Conservation (phyloP, 306 rosid genomes). For the Prunus armeniaca region DNA sequence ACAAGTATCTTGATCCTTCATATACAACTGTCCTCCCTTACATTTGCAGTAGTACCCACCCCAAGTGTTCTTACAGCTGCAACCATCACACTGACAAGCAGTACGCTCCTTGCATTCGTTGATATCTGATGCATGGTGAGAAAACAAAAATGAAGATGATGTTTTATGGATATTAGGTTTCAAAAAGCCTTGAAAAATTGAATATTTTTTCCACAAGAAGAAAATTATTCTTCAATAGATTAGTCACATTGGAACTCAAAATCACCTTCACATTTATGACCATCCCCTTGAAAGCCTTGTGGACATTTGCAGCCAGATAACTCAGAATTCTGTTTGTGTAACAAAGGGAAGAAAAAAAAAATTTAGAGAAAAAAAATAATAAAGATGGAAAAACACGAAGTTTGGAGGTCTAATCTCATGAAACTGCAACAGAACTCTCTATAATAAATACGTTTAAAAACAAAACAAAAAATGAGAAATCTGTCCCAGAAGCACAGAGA, state of each 20-base stretch:
- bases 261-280: slow-evolving; percentile 69
- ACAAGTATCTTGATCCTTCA: slow-evolving; percentile 51
- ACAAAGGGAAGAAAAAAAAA: neutral
- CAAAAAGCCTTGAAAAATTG: neutral
- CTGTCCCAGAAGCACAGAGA: neutral
- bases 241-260: slow-evolving; percentile 12
- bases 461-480: neutral
- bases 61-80: slow-evolving; percentile 57
- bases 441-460: neutral
- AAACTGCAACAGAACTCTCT: neutral
- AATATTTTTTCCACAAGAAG: neutral
- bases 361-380: slow-evolving; percentile 18
- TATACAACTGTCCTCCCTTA: slow-evolving; percentile 36
- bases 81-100: slow-evolving; percentile 51
- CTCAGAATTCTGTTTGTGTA: slow-evolving; percentile 45
- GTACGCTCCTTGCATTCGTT: slow-evolving; percentile 44
- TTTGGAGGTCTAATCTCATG: neutral
- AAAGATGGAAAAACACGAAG: no score
- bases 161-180: neutral
- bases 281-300: slow-evolving; percentile 64
- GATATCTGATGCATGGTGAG: slow-evolving; percentile 36
- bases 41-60: slow-evolving; percentile 60
- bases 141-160: neutral
- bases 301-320: slow-evolving; percentile 76
- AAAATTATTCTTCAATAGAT: neutral